phyloP scores from a whole-genome alignment of 371 early-diverging fungal species.

The Apophysomyces variabilis region DNA sequence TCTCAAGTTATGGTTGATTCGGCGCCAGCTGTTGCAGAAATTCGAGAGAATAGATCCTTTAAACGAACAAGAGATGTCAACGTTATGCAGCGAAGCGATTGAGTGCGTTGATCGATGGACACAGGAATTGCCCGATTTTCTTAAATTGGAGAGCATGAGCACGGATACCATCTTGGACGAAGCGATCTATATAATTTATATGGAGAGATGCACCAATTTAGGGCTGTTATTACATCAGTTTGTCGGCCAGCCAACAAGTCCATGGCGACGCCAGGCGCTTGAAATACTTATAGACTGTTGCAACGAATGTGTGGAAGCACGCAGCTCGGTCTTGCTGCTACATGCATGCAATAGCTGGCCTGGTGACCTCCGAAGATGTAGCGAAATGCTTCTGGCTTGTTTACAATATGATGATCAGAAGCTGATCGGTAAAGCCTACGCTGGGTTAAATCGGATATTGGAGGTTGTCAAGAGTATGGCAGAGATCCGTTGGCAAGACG shows the following conservation, averaged over 20 bases:
- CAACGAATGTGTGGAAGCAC: constrained; percentile 25
- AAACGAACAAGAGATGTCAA: constrained; percentile 6
- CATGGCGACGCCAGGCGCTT: constrained; percentile 22
- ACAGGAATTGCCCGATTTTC: constrained; percentile 18
- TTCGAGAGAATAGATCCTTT: constrained; percentile 20
- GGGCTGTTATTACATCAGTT: constrained; percentile 28
- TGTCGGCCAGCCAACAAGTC: constrained; percentile 11
- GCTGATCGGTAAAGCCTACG: constrained; percentile 16
- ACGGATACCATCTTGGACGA: constrained; percentile 20
- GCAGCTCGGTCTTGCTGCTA: constrained; percentile 21
- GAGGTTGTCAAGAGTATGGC: constrained; percentile 28
- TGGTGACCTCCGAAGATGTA: constrained; percentile 27
- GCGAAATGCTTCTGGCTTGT: constrained; percentile 22
- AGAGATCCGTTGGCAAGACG: constrained; percentile 34
- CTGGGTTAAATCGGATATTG: constrained; percentile 28
- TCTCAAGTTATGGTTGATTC: constrained; percentile 31
- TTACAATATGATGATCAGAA: constrained; percentile 23
- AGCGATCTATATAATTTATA: constrained; percentile 21
- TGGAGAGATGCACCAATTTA: constrained; percentile 35
- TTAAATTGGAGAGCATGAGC: constrained; percentile 15
- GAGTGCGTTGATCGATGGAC: constrained; percentile 20
- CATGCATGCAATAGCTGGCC: constrained; percentile 34
- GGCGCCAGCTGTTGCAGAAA: constrained; percentile 22
- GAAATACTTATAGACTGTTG: constrained; percentile 26
- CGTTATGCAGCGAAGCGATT: constrained; percentile 14